Evolutionary conservation across 2,329 filamentous ascomycete species (phyloP), one percentile per base, ranked within the genome.

Genomic region (Colletotrichum sp.): DNA sequence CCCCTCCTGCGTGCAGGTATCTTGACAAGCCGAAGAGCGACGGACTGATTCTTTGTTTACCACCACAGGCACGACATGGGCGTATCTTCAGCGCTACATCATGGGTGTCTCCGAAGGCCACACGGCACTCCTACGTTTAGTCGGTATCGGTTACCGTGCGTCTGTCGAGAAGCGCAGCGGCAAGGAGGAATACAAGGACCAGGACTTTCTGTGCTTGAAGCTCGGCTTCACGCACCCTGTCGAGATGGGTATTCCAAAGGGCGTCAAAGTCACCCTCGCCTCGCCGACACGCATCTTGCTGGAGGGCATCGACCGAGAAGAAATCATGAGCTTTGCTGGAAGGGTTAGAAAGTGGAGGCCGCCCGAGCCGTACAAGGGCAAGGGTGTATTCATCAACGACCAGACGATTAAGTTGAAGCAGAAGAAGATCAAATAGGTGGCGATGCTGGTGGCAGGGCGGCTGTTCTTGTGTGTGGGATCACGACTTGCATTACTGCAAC

Each of bases 371-470:
- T 99, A 99, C 87, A 99, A 99, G 92, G 97, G 97, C 79, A 99
- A 99, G 92, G 97, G 97, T 81, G 98, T 99, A 80, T 99, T 99
- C 84, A 93, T 99, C 81, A 98, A 99, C 82, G 95, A 96, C 78
- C 96, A 99, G 90, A 98, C 96, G 34, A 98, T 99, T 87, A 98
- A 94, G 90, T 86, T 99, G 86, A 99, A 99, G 93, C 94, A 95
- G 82, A 99, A 98, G 94, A 97, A 96, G 91, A 95, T 96, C 85
- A 96, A 96, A 90, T 97, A 93, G 88, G 82, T 61, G 79, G 48
- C 28, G 55, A 55, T 30, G n/a, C 6, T 61, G 55, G 59, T 9
- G 61, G 30, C n/a, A 7, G 61, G 61, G 59, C 10, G 39, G 52
- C 43, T 63, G n/a, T 63, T 30, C 12, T 52, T 21, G 43, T 57